These are phyloP conservation scores for Vigna hirtella DNA, from an alignment of 306 rosid species.

Conservation along the genomic window DNA sequence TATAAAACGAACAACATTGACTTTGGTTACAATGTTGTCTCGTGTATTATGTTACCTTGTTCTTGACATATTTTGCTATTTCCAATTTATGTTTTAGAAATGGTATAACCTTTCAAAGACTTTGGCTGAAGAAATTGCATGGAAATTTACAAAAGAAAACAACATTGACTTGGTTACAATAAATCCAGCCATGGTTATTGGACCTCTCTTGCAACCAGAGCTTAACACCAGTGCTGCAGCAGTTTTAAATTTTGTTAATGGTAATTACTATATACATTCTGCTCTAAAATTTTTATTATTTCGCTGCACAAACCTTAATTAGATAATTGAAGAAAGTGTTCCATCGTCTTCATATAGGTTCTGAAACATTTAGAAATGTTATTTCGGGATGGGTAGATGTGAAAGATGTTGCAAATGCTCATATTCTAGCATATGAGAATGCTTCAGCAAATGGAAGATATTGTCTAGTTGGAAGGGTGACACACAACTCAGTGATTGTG, in stretches of 20 bases:
- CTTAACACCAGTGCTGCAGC: slow-evolving; percentile 59
- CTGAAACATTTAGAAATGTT: slow-evolving; percentile 57
- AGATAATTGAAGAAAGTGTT: background rate
- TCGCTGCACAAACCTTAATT: background rate
- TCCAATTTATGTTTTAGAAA: slow-evolving; percentile 46
- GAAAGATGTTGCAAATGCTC: slow-evolving; percentile 78
- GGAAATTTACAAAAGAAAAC: slow-evolving; percentile 74
- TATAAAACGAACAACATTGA: too few species aligned
- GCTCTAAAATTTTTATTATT: background rate
- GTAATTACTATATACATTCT: slow-evolving; percentile 39
- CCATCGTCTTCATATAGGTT: slow-evolving; percentile 50
- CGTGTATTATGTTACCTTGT: background rate
- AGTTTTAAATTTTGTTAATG: slow-evolving; percentile 53
- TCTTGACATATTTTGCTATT: slow-evolving; percentile 12
- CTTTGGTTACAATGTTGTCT: too few species aligned
- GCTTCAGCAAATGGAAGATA: slow-evolving; percentile 77
- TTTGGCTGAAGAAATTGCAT: slow-evolving; percentile 73
- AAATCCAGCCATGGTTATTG: slow-evolving; percentile 71
- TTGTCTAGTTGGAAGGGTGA: slow-evolving; percentile 60
- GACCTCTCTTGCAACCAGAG: slow-evolving; percentile 74
- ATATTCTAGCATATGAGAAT: slow-evolving; percentile 70
- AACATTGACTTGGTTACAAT: slow-evolving; percentile 71
- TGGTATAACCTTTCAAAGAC: slow-evolving; percentile 72
- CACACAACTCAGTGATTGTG: slow-evolving; percentile 57
- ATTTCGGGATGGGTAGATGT: slow-evolving; percentile 69